A percentile compares a stretch with the other conserved stretches of the same genome.
These are phyloP conservation scores for Pseudonitzschia delicatissima DNA, from an alignment of 108 stramenopile genomes.

Conservation along the genomic window DNA sequence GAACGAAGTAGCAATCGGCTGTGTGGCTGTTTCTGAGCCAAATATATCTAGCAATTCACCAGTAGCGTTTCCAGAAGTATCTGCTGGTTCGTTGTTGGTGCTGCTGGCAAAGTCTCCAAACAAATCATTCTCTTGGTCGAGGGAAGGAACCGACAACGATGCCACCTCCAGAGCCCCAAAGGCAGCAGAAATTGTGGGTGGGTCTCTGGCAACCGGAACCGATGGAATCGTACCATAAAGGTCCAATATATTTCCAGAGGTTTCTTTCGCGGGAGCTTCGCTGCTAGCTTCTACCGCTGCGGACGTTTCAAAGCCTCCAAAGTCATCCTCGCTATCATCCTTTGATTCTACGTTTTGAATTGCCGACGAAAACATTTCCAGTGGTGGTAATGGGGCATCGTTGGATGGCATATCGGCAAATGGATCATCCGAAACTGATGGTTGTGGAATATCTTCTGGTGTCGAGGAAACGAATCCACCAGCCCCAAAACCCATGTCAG, in stretches of 20 bases:
- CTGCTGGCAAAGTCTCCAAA: background rate
- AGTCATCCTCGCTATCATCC: conserved; percentile 16
- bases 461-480: background rate
- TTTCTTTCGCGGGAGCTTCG: background rate
- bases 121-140: background rate
- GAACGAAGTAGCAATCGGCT: too few species aligned
- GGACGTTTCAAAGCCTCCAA: conserved; percentile 6
- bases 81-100: too few species aligned
- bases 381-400: conserved; percentile 7
- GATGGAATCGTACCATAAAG: too few species aligned
- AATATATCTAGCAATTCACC: too few species aligned
- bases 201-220: too few species aligned
- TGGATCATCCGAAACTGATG: background rate
- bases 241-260: background rate
- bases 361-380: background rate
- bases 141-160: too few species aligned
- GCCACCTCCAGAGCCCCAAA: too few species aligned
- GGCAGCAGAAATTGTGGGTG: too few species aligned
- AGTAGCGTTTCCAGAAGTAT: too few species aligned
- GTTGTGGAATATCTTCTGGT: too few species aligned
- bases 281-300: background rate
- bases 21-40: too few species aligned
- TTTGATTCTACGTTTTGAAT: background rate
- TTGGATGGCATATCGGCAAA: background rate
- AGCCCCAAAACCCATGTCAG: background rate